Conservation (phyloP, 768 basidiomycete genomes). For the Gloeophyllum trabeum region DNA sequence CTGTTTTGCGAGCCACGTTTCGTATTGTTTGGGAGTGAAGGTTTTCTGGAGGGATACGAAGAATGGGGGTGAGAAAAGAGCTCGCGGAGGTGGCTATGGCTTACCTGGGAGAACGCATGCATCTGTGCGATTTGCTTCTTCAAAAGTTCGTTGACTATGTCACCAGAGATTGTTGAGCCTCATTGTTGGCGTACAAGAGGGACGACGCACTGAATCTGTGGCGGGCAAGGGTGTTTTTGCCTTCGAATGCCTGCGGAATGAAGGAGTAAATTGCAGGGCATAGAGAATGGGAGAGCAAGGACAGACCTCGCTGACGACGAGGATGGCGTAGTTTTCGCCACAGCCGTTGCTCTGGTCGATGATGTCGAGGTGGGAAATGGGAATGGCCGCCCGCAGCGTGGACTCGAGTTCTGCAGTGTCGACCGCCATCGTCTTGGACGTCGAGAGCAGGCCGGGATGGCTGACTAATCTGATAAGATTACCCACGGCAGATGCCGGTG, state of each 20-base stretch:
- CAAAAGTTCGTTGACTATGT: slow-evolving; percentile 62
- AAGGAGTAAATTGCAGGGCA: not conserved
- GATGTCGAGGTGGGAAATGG: slow-evolving; percentile 59
- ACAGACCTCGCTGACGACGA: slow-evolving; percentile 68
- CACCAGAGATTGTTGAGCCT: not conserved
- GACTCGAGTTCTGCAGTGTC: slow-evolving; percentile 42
- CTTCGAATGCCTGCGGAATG: slow-evolving; percentile 52
- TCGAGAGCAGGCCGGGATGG: not conserved
- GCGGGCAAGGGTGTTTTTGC: slow-evolving; percentile 67
- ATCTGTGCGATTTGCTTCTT: slow-evolving; percentile 68
- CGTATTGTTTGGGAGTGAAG: slow-evolving; percentile 58
- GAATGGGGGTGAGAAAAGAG: slow-evolving; percentile 1
- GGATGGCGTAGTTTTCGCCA: slow-evolving; percentile 64
- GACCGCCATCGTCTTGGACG: slow-evolving; percentile 41
- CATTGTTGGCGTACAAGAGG: not conserved
- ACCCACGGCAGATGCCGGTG: not conserved
- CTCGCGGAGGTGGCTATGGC: slow-evolving; percentile 3
- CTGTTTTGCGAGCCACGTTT: slow-evolving; percentile 30
- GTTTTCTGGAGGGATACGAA: slow-evolving; percentile 42
- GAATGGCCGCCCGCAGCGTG: slow-evolving; percentile 51
- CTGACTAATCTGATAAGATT: not conserved
- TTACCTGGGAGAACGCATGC: slow-evolving; percentile 85
- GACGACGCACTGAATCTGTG: slow-evolving; percentile 51
- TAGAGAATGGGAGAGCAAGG: not conserved
- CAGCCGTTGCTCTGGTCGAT: slow-evolving; percentile 73